Evolutionary conservation across 1,284 basidiomycete species (phyloP), one percentile per base, ranked within the genome.

Genomic region (Meira nashicola): DNA sequence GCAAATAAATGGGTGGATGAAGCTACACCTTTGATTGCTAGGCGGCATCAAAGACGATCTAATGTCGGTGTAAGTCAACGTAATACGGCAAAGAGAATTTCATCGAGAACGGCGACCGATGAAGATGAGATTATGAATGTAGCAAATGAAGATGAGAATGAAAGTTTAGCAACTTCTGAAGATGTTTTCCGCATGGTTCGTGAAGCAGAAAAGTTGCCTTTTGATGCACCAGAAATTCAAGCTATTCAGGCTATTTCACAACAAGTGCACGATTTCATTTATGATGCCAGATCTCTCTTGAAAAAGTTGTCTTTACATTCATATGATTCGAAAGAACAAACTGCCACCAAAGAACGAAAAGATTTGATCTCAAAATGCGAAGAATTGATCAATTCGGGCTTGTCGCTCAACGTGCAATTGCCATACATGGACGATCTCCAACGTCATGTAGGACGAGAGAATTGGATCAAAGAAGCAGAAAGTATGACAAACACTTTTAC

Each of bases 1-100:
- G 92, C 89, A 23, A 89, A 87, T 67, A 86, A 88, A 63, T 94
- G 92, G 91, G 82, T 92, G 4, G 80, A 75, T n/a, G 87, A 89
- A 54, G 83, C 86, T 9, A 66, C 62, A 28, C 54, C 66, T 39
- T 68, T 73, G 43, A 55, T 75, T 49, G 52, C 66, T 6, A 66
- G 87, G 86, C 55, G 89, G 87, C 55, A 67, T 46, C 67, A 68
- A 55, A 71, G 69, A 58, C 48, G 50, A 19, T 62, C 46, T 53
- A 38, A 66, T 63, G 57, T 56, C 4, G 23, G 17, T 11, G 15
- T 21, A 17, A 14, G 23, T n/a, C 15, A 21, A 63, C 83, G 86
- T 56, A 88, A 21, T 23, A 39, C 17, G 40, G 12, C n/a, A 12
- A 39, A 21, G 15, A 23, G 39, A 33, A 15, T 37, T n/a, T 25